A percentile compares a stretch with the other conserved stretches of the same genome.
These are phyloP conservation scores for Mucuna pruriens DNA, from an alignment of 306 rosid genomes.

Conservation along the genomic window DNA sequence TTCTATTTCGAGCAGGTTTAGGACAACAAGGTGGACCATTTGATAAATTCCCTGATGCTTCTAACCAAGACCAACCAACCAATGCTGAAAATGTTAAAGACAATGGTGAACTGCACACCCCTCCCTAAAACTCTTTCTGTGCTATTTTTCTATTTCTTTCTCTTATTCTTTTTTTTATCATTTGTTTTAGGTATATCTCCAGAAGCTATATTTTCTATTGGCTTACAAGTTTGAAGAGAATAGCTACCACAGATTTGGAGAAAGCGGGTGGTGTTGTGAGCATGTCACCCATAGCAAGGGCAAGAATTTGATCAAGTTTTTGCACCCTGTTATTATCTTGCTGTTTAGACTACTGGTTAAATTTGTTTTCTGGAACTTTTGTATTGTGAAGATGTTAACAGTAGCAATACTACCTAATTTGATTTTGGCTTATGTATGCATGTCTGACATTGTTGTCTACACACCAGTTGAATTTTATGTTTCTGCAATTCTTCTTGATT, in stretches of 20 bases:
- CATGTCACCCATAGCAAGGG: slow-evolving; percentile 17
- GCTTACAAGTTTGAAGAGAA: slow-evolving; percentile 49
- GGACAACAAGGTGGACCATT: slow-evolving; percentile 68
- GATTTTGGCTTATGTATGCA: slow-evolving; percentile 18
- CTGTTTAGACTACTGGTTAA: slow-evolving; percentile 11
- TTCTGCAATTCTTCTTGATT: slow-evolving; percentile 17
- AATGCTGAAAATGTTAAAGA: slow-evolving; percentile 32
- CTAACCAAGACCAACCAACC: slow-evolving; percentile 55
- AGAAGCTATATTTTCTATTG: slow-evolving; percentile 51
- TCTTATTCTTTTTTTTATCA: slow-evolving; percentile 33
- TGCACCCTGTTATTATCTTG: slow-evolving; percentile 25
- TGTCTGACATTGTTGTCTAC: slow-evolving; percentile 9
- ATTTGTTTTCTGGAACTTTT: slow-evolving; percentile 32
- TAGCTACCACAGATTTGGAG: slow-evolving; percentile 24
- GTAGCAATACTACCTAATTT: slow-evolving; percentile 12
- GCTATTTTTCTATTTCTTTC: not conserved
- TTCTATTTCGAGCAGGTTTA: slow-evolving; percentile 75
- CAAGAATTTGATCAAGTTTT: slow-evolving; percentile 22
- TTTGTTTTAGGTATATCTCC: slow-evolving; percentile 46
- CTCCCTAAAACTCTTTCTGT: slow-evolving; percentile 18
- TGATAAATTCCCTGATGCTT: slow-evolving; percentile 56
- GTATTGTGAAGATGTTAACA: not conserved
- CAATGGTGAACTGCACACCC: slow-evolving; percentile 39
- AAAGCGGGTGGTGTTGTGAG: not conserved
- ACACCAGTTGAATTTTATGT: not conserved